Conservation (phyloP, 106 monocot species). For the Vanilla planifolia region DNA sequence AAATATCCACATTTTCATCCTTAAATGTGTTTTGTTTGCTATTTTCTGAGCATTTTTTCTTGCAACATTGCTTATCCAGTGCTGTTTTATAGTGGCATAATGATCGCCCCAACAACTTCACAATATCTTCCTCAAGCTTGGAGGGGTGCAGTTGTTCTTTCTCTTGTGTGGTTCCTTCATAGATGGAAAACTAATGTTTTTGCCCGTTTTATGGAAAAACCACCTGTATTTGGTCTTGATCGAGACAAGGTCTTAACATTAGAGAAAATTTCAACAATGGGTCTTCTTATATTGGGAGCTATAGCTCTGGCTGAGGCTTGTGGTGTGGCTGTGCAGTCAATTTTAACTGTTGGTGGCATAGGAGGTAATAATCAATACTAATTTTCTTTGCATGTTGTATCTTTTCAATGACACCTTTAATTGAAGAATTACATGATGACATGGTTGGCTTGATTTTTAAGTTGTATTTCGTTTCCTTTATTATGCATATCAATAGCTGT, state of each 20-base stretch:
- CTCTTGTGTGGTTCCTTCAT: conserved; percentile 90
- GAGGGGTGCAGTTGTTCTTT: conserved; percentile 79
- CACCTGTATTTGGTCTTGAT: conserved; percentile 38
- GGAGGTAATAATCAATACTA: conserved; percentile 55
- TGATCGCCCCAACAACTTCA: conserved; percentile 57
- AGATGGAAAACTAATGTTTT: conserved; percentile 85
- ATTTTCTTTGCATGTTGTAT: not conserved
- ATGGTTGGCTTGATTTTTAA: too few species aligned
- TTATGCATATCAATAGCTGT: too few species aligned
- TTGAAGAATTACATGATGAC: too few species aligned
- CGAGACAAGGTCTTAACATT: conserved; percentile 62
- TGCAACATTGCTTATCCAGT: conserved; percentile 1
- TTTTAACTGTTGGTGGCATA: conserved; percentile 90
- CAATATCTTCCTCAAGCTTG: conserved; percentile 68
- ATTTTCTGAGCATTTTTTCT: conserved; percentile 4
- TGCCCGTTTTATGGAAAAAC: conserved; percentile 30
- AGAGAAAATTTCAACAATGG: conserved; percentile 76
- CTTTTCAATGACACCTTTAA: not conserved
- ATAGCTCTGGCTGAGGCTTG: conserved; percentile 86
- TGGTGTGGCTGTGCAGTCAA: conserved; percentile 83
- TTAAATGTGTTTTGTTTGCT: not conserved
- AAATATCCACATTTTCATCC: not conserved
- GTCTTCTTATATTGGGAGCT: conserved; percentile 54
- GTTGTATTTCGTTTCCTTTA: too few species aligned
- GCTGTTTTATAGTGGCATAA: conserved; percentile 31